Evolutionary conservation across 805 yeast genomes (phyloP).

Genomic region (Grigorovia yakushimaensis): DNA sequence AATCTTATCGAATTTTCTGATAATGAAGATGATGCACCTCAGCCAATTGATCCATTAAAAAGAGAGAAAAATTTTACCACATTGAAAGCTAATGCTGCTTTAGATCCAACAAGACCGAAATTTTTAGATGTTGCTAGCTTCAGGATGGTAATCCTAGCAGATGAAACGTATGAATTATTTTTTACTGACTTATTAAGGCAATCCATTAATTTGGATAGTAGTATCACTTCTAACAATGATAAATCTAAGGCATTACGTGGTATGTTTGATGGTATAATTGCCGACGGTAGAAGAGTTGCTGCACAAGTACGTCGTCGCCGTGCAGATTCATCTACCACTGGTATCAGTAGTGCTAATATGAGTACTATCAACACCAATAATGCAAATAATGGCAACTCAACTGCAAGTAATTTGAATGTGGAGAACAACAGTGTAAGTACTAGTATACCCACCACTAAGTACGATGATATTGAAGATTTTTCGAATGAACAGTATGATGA

Average conservation of each 20-base stretch:
- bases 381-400: conserved; percentile 2
- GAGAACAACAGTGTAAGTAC: neutral
- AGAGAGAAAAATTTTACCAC: conserved; percentile 23
- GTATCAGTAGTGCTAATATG: conserved; percentile 9
- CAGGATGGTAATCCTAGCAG: conserved; percentile 89
- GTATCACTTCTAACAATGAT: conserved; percentile 34
- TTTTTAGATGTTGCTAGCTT: conserved; percentile 75
- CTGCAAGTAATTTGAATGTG: neutral
- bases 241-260: conserved; percentile 59
- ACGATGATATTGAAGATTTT: conserved; percentile 26
- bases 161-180: conserved; percentile 82
- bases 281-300: conserved; percentile 90
- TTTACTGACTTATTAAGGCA: conserved; percentile 59
- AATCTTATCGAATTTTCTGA: conserved; percentile 37
- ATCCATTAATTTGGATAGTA: conserved; percentile 58
- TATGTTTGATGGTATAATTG: conserved; percentile 82
- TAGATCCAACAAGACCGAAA: conserved; percentile 72
- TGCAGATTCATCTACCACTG: conserved; percentile 60
- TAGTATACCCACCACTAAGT: conserved; percentile 4
- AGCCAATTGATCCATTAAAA: conserved; percentile 8
- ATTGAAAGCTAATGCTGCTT: conserved; percentile 62
- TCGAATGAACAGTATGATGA: conserved; percentile 15
- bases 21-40: conserved; percentile 23
- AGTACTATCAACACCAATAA: conserved; percentile 1
- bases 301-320: conserved; percentile 78